phyloP scores from a whole-genome alignment of 108 stramenopile genomes.

The Conticribra guillardii region DNA sequence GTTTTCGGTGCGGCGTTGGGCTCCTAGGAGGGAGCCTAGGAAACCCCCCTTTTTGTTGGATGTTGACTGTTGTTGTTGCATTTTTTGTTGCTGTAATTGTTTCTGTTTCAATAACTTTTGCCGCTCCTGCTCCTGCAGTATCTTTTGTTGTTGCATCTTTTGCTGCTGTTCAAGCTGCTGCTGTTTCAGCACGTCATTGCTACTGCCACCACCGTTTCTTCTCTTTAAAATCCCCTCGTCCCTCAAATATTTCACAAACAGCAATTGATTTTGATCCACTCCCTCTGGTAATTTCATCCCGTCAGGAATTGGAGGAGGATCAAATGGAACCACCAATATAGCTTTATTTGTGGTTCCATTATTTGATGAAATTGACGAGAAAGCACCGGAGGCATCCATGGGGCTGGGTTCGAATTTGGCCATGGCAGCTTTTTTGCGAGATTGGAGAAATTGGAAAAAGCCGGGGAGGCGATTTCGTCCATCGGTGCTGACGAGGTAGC shows the following conservation, averaged over 20 bases:
- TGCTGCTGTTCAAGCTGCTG: slow-evolving; percentile 44
- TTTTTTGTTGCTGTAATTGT: slow-evolving; percentile 23
- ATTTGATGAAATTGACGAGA: too few relatives aligned
- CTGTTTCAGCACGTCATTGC: slow-evolving; percentile 15
- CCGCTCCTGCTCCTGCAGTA: slow-evolving; percentile 20
- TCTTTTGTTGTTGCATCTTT: slow-evolving; percentile 28
- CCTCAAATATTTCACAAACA: slow-evolving; percentile 54
- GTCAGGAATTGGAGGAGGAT: slow-evolving; percentile 34
- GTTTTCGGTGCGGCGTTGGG: slow-evolving; percentile 71
- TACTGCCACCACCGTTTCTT: neutral
- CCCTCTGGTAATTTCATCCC: slow-evolving; percentile 31
- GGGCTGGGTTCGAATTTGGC: slow-evolving; percentile 57
- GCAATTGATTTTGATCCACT: slow-evolving; percentile 26
- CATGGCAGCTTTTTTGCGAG: slow-evolving; percentile 76
- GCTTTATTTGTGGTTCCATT: too few relatives aligned
- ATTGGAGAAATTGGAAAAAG: slow-evolving; percentile 70
- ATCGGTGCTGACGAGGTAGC: slow-evolving; percentile 56
- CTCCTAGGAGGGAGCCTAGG: slow-evolving; percentile 77
- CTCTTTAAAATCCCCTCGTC: slow-evolving; percentile 42
- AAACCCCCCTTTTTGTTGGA: slow-evolving; percentile 58
- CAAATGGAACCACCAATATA: slow-evolving; percentile 68
- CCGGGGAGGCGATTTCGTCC: slow-evolving; percentile 79
- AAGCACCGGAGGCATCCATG: neutral
- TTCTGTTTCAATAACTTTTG: slow-evolving; percentile 27
- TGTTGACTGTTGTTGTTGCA: slow-evolving; percentile 24